Percentiles rank a stretch among this genome's conserved stretches.
Evolutionary conservation across 2,329 filamentous ascomycete species (phyloP).

Genomic region (Trichoderma koningii): DNA sequence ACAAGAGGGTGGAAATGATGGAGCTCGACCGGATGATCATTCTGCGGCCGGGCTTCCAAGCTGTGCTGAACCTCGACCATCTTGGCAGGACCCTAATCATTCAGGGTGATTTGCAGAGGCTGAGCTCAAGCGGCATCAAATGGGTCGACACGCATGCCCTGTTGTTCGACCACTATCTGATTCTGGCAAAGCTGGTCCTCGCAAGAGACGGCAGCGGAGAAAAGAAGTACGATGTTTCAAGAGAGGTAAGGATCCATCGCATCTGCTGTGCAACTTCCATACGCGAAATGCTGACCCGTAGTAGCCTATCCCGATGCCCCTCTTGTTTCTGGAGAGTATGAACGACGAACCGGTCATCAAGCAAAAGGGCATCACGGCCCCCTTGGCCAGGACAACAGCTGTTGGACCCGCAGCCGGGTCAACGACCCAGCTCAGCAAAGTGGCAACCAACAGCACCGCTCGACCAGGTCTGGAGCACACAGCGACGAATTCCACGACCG

Average conservation of each 20-base stretch:
- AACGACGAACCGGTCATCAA: constrained; percentile 91
- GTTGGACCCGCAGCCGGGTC: constrained; percentile 62
- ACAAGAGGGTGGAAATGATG: constrained; percentile 84
- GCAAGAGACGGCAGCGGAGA: constrained; percentile 70
- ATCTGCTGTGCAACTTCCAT: neutral
- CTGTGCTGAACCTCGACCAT: constrained; percentile 88
- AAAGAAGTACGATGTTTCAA: constrained; percentile 92
- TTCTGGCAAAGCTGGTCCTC: constrained; percentile 78
- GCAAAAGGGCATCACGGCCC: constrained; percentile 70
- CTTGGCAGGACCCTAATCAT: constrained; percentile 88
- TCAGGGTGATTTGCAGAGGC: constrained; percentile 84
- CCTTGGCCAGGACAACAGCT: constrained; percentile 60
- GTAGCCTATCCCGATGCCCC: constrained; percentile 90
- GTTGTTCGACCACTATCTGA: constrained; percentile 94
- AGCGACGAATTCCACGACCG: constrained; percentile 66
- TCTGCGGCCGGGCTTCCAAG: constrained; percentile 83
- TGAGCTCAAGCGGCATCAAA: constrained; percentile 84
- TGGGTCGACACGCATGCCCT: constrained; percentile 94
- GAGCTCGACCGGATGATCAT: constrained; percentile 83
- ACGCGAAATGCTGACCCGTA: constrained; percentile 34
- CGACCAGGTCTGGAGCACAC: constrained; percentile 67
- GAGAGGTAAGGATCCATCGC: constrained; percentile 60
- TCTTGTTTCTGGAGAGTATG: constrained; percentile 87
- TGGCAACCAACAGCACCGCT: constrained; percentile 35
- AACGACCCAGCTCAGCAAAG: constrained; percentile 55